Percentiles rank a stretch among this genome's conserved stretches.
These are phyloP conservation scores for Blastocystis hominis DNA, from an alignment of 352 stramenopile species.

Conservation along the genomic window DNA sequence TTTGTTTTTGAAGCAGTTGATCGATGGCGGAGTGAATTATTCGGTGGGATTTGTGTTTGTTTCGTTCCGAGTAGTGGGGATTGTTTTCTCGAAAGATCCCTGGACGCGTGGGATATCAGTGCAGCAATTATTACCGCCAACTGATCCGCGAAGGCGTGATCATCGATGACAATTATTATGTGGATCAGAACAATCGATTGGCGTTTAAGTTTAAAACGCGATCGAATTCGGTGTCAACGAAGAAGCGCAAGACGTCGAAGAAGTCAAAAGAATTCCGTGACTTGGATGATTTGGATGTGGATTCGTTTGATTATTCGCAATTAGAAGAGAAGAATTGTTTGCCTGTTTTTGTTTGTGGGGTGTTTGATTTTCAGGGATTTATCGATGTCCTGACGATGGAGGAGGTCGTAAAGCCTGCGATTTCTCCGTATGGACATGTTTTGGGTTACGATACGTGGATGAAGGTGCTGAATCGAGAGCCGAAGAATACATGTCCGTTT, in stretches of 20 bases:
- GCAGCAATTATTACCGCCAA: conserved; percentile 61
- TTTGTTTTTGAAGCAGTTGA: conserved; percentile 60
- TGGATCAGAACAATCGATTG: conserved; percentile 58
- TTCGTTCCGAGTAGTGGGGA: conserved; percentile 51
- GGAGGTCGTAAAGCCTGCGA: conserved; percentile 49
- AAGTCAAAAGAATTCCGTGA: background rate
- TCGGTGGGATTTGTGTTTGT: background rate
- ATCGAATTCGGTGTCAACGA: background rate
- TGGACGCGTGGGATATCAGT: conserved; percentile 61
- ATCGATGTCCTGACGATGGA: conserved; percentile 52
- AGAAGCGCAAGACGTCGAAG: background rate
- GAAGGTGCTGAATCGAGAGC: conserved; percentile 43
- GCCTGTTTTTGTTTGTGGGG: background rate
- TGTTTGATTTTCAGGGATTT: conserved; percentile 26
- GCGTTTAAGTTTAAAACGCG: conserved; percentile 49
- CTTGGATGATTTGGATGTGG: background rate
- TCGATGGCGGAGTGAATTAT: conserved; percentile 60
- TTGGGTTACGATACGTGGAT: conserved; percentile 56
- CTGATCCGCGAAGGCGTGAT: conserved; percentile 60
- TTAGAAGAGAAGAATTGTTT: conserved; percentile 36
- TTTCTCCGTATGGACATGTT: conserved; percentile 56
- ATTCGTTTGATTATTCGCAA: background rate
- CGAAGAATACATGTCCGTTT: conserved; percentile 58
- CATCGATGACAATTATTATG: conserved; percentile 60
- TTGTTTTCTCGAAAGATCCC: conserved; percentile 61